A percentile compares a stretch with the other conserved stretches of the same genome.
Evolutionary conservation across 2,329 filamentous ascomycete genomes (phyloP).

Genomic region (Calycina herbarum): DNA sequence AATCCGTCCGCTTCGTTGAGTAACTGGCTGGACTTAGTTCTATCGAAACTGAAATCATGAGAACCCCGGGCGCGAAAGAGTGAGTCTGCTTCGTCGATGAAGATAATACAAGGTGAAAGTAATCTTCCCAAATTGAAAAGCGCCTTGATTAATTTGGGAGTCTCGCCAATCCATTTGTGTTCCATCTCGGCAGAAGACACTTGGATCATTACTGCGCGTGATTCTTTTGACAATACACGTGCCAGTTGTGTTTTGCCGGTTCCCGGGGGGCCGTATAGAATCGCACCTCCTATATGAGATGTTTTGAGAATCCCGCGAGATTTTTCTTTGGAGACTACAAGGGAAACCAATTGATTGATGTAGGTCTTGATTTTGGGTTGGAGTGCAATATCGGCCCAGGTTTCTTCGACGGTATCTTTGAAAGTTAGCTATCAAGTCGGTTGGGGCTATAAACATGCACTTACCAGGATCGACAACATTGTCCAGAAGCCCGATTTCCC

Average conservation of each 20-base stretch:
- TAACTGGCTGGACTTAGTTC: conserved; percentile 92
- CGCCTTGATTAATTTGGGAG: conserved; percentile 89
- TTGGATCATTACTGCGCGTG: conserved; percentile 72
- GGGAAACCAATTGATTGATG: not conserved
- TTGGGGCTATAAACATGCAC: not conserved
- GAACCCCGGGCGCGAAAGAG: conserved; percentile 75
- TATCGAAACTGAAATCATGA: conserved; percentile 64
- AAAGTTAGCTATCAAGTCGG: not conserved
- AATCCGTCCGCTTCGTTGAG: conserved; percentile 93
- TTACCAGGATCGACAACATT: not conserved
- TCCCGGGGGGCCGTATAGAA: conserved; percentile 82
- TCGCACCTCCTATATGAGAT: conserved; percentile 28
- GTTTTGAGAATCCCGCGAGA: conserved; percentile 13
- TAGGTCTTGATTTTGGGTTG: not conserved
- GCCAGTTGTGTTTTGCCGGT: conserved; percentile 69
- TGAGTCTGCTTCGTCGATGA: conserved; percentile 93
- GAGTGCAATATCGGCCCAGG: not conserved
- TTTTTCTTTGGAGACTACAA: not conserved
- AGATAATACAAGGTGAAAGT: conserved; percentile 83
- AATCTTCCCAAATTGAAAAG: conserved; percentile 88
- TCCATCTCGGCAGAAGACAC: conserved; percentile 86
- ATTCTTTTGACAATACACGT: conserved; percentile 64
- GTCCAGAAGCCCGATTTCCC: not conserved
- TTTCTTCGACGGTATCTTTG: not conserved
- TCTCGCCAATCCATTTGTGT: conserved; percentile 91